Evolutionary conservation across 179 eudicot genomes (phyloP).

Genomic region (Drosera spatulata): DNA sequence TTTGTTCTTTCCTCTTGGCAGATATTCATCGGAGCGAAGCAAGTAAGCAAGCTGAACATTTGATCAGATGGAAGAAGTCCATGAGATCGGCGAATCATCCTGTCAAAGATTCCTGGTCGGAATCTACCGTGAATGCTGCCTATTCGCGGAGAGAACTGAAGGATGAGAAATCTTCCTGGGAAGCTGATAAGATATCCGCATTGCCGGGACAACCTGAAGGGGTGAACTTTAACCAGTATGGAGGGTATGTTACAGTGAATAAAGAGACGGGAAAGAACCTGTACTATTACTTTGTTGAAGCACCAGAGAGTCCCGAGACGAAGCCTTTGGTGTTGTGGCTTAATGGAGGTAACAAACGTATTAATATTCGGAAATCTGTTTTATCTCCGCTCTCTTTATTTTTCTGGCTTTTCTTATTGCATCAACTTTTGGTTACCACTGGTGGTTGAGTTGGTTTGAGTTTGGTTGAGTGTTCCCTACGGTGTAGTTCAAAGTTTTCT

Average conservation of each 20-base stretch:
- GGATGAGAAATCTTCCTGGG: constrained; percentile 37
- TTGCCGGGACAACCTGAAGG: constrained; percentile 60
- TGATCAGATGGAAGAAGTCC: constrained; percentile 17
- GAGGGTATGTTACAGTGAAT: constrained; percentile 60
- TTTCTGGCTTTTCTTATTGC: background rate
- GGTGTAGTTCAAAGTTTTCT: no score
- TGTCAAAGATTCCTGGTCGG: constrained; percentile 13
- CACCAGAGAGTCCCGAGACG: constrained; percentile 7
- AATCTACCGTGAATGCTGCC: constrained; percentile 3
- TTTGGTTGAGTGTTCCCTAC: no score
- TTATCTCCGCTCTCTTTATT: background rate
- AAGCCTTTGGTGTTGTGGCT: constrained; percentile 39
- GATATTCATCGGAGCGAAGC: constrained; percentile 10
- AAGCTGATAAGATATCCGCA: constrained; percentile 35
- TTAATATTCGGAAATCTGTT: background rate
- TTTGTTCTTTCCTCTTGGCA: constrained; percentile 9
- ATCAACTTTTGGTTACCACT: background rate
- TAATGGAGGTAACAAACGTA: constrained; percentile 29
- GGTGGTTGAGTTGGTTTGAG: no score
- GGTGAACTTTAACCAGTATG: constrained; percentile 46
- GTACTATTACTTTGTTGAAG: constrained; percentile 35
- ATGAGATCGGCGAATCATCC: constrained; percentile 15
- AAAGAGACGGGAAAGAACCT: constrained; percentile 28
- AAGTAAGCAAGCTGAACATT: constrained; percentile 14
- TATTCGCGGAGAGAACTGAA: background rate